Base-by-base conservation (phyloP, 1,284 basidiomycete genomes). In the Naganishia albida region DNA sequence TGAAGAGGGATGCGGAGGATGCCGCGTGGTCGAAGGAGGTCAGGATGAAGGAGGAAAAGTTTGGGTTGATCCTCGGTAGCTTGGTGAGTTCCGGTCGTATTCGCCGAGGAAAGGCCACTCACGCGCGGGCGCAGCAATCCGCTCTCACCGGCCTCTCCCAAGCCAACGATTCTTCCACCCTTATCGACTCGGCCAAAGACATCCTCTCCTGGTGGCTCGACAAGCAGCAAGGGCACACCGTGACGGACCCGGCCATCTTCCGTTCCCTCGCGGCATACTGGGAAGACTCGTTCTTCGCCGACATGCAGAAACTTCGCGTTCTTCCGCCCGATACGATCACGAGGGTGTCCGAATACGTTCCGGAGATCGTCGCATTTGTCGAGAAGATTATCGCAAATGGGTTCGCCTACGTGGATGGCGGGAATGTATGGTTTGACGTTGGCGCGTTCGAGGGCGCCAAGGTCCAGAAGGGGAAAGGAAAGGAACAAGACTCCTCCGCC, bases 381-480 rank as follows among this genome's bases (percentile, higher is more conserved):
- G 84, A 94, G 75, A 82, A 85, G 52, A 93, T 99, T 74, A 83
- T 96, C 69, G 80, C 85, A 65, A 94, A 95, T 67, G 95, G 94
- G 0, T 98, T 88, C 74, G 96, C 86, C 3, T 99, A 99, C 77
- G 89, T 87, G 70, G 84, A 85, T 6, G 89, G 90, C 70, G 93
- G 92, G 18, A 92, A 88, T 75, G 88, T 99, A 15, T 99, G 96
- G 82, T 99, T 99, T 73, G 92, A 99, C 78, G 96, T 93, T 0
- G 81, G 81, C 66, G 85, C 86, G 54, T 99, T 99, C 73, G 93
- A 98, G 77, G 85, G 85, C 18, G 85, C 84, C 6, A 77, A 79
- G 67, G 70, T 46, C 4, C 68, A 70, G 18, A 68, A 68, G 20
- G 78, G 74, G 30, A 81, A 85, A 46, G 80, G 67, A 42, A 55